phyloP scores from a whole-genome alignment of 140 eudicot genomes.

The Anethum foeniculum region DNA sequence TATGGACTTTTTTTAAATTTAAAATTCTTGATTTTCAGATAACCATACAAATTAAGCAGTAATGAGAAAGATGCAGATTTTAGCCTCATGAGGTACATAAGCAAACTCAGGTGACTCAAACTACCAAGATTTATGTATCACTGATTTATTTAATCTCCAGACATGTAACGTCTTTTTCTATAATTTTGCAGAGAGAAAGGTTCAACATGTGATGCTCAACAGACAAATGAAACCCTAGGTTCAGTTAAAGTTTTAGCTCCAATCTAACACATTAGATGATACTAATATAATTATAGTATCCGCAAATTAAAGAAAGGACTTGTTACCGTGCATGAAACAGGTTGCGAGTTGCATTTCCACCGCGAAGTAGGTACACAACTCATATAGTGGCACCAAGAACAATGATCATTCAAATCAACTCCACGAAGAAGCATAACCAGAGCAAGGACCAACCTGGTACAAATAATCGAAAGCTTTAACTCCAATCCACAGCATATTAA shows the following conservation, averaged over 20 bases:
- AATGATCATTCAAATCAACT: constrained; percentile 61
- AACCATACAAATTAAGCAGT: neutral
- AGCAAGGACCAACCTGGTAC: constrained; percentile 51
- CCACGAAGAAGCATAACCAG: constrained; percentile 65
- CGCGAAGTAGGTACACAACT: constrained; percentile 85
- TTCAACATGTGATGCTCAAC: neutral
- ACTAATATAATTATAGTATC: neutral
- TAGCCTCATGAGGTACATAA: neutral
- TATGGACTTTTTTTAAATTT: neutral
- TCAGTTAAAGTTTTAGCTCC: neutral
- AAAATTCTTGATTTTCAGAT: neutral
- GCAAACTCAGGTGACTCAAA: neutral
- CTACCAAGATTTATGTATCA: neutral
- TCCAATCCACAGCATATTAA: neutral
- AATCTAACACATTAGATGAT: neutral
- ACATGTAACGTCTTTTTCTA: neutral
- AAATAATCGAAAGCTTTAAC: neutral
- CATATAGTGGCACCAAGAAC: constrained; percentile 94
- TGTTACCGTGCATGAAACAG: constrained; percentile 60
- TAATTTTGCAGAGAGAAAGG: neutral
- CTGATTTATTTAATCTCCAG: neutral
- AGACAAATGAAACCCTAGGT: neutral
- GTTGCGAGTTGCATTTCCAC: constrained; percentile 71
- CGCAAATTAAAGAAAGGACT: neutral
- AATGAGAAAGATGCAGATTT: constrained; percentile 10